phyloP scores from a whole-genome alignment of 331 rosid genomes.

The Quercus tomentella region DNA sequence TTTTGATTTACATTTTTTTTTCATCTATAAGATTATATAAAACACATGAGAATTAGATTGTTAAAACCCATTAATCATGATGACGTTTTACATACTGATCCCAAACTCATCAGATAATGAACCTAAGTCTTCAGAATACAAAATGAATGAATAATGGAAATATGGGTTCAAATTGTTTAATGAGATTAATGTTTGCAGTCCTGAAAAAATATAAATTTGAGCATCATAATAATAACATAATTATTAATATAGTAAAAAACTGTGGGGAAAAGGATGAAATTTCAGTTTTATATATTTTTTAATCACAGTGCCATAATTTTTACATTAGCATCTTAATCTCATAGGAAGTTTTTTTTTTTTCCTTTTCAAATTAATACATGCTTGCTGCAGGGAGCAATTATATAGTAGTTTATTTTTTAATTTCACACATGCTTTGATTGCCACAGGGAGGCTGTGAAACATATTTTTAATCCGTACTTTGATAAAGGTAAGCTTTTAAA shows the following conservation, averaged over 20 bases:
- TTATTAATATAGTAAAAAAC: too few species aligned
- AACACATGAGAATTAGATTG: not conserved
- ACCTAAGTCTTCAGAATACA: not conserved
- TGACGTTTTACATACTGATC: not conserved
- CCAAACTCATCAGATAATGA: not conserved
- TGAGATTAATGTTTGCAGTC: not conserved
- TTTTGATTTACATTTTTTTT: not conserved
- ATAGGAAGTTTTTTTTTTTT: not conserved
- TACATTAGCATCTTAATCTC: not conserved
- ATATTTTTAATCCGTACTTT: slow-evolving; percentile 58
- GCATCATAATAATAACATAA: not conserved
- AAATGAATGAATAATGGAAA: not conserved
- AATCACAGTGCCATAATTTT: not conserved
- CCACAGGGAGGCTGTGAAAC: slow-evolving; percentile 71
- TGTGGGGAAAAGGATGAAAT: not conserved
- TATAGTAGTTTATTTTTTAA: not conserved
- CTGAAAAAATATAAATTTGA: not conserved
- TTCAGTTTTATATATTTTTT: not conserved
- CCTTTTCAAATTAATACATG: not conserved
- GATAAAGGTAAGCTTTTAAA: slow-evolving; percentile 63
- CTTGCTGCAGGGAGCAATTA: slow-evolving; percentile 13
- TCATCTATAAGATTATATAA: not conserved
- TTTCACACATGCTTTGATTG: slow-evolving; percentile 24
- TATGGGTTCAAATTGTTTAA: not conserved
- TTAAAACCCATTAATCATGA: not conserved